phyloP scores from a whole-genome alignment of 23 red algal genomes.

The Agarophyton chilense region DNA sequence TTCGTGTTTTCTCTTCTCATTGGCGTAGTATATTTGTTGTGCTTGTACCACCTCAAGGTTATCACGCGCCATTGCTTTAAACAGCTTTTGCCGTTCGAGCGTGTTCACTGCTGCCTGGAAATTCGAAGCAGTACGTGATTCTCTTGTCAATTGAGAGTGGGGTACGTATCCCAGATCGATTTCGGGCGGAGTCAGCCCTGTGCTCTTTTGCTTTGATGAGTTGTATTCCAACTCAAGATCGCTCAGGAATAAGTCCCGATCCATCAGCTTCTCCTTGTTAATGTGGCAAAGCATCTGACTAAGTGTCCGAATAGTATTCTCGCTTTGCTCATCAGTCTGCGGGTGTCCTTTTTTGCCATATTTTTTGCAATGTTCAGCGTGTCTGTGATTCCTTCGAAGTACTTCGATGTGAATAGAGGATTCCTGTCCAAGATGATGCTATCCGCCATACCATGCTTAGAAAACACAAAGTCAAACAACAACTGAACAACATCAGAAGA shows the following conservation, averaged over 20 bases:
- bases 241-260: not conserved
- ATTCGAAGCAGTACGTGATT: not conserved
- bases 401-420: conserved; percentile 19
- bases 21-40: conserved; percentile 6
- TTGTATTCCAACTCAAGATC: conserved; percentile 27
- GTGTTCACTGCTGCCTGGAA: not conserved
- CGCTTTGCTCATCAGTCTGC: conserved; percentile 3
- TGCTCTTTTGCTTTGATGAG: conserved; percentile 5
- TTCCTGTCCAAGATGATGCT: conserved; percentile 29
- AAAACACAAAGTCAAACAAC: conserved; percentile 18
- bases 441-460: conserved; percentile 6
- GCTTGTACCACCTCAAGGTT: not conserved
- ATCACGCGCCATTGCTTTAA: not conserved
- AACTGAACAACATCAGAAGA: conserved; percentile 11
- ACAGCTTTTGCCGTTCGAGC: not conserved
- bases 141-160: not conserved
- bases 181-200: conserved; percentile 14
- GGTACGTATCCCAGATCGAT: conserved; percentile 22
- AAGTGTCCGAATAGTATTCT: not conserved
- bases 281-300: not conserved
- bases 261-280: not conserved
- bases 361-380: conserved; percentile 21
- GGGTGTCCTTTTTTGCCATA: conserved; percentile 25
- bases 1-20: conserved; percentile 5
- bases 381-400: not conserved